Percentiles rank a stretch among this genome's conserved stretches.
These are phyloP conservation scores for Coemansia asiatica DNA, from an alignment of 192 early-diverging fungal genomes.

Conservation along the genomic window DNA sequence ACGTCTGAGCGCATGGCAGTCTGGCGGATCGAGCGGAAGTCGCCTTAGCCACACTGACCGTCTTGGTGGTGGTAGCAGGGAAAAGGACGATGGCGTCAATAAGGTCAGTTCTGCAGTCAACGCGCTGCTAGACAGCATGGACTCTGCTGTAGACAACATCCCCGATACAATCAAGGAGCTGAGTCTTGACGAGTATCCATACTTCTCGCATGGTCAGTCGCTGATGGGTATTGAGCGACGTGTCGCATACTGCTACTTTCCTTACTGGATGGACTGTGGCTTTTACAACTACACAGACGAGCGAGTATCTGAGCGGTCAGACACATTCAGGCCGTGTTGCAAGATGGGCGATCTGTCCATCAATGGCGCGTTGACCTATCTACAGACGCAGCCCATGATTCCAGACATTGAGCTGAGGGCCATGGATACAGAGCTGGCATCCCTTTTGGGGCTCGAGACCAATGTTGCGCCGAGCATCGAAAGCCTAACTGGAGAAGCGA, in stretches of 20 bases:
- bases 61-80: background rate
- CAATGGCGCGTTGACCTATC: conserved; percentile 33
- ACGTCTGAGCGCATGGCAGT: background rate
- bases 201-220: conserved; percentile 6
- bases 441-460: conserved; percentile 15
- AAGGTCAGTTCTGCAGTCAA: conserved; percentile 10
- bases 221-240: conserved; percentile 24
- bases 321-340: conserved; percentile 28
- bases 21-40: background rate
- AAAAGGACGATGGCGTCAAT: background rate
- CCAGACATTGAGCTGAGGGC: conserved; percentile 27
- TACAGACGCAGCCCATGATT: conserved; percentile 23
- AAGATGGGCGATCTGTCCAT: conserved; percentile 41
- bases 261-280: conserved; percentile 90
- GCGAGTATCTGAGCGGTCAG: conserved; percentile 10
- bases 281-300: conserved; percentile 67
- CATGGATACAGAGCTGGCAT: conserved; percentile 15
- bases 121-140: conserved; percentile 16
- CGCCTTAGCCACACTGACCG: background rate
- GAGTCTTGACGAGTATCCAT: conserved; percentile 22
- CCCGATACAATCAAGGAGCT: conserved; percentile 29
- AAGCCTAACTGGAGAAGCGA: conserved; percentile 1
- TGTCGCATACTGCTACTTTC: conserved; percentile 59
- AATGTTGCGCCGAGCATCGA: conserved; percentile 8
- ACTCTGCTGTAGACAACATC: conserved; percentile 21